Conservation (phyloP, 108 stramenopile genomes). For the Aurantiochytrium sp. region DNA sequence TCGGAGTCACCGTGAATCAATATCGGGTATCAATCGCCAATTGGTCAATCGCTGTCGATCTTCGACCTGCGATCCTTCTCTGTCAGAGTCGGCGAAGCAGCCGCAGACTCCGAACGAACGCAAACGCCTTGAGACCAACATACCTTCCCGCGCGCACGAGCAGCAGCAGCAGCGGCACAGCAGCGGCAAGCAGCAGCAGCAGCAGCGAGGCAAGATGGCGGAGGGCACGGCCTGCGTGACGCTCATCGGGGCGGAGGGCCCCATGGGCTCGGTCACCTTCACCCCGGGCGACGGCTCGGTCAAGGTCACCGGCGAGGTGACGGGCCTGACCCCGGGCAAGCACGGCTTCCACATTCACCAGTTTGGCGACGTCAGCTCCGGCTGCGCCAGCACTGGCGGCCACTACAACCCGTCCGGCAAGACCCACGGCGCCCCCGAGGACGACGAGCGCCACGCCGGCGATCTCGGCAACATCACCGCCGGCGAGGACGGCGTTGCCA, state of each 20-base stretch:
- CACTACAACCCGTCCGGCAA: constrained; percentile 82
- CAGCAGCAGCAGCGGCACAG: too few relatives aligned
- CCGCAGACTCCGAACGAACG: too few relatives aligned
- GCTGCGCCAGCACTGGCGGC: constrained; percentile 63
- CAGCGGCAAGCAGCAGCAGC: too few relatives aligned
- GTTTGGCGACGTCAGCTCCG: constrained; percentile 77
- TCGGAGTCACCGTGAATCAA: too few relatives aligned
- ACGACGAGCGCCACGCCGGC: constrained; percentile 80
- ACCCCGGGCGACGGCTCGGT: not conserved
- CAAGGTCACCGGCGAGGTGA: constrained; percentile 46
- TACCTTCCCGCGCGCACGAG: too few relatives aligned
- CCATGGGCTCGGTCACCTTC: not conserved
- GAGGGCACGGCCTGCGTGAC: not conserved
- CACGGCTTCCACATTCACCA: constrained; percentile 79
- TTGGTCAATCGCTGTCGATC: too few relatives aligned
- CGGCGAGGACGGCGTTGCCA: constrained; percentile 62
- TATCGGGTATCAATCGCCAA: too few relatives aligned
- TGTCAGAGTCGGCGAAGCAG: too few relatives aligned
- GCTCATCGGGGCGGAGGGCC: constrained; percentile 21
- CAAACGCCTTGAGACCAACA: too few relatives aligned
- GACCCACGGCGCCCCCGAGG: constrained; percentile 76
- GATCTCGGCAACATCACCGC: constrained; percentile 72
- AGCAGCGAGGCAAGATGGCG: not conserved
- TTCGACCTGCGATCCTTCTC: too few relatives aligned
- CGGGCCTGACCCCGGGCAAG: constrained; percentile 77